A percentile compares a stretch with the other conserved stretches of the same genome.
These are phyloP conservation scores for Hypoxylon fragiforme DNA, from an alignment of 495 filamentous ascomycete genomes.

Conservation along the genomic window DNA sequence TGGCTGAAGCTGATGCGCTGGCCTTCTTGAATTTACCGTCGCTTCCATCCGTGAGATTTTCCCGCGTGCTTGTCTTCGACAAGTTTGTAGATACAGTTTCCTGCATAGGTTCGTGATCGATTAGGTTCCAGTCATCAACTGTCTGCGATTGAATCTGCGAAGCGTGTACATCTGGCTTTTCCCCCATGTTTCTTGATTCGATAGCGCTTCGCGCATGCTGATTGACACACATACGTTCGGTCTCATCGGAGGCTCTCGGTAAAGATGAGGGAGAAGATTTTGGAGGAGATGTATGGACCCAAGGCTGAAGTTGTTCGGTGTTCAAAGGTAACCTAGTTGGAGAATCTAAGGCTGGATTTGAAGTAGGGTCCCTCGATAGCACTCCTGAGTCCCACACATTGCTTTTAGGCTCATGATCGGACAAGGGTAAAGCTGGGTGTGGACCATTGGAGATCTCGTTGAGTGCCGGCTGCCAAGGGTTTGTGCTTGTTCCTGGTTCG, in stretches of 20 bases:
- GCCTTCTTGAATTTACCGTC: slow-evolving; percentile 30
- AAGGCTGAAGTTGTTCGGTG: slow-evolving; percentile 24
- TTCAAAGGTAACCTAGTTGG: slow-evolving; percentile 32
- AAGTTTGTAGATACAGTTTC: slow-evolving; percentile 27
- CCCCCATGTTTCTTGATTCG: slow-evolving; percentile 38
- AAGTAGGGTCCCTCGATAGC: slow-evolving; percentile 37
- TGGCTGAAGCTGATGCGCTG: slow-evolving; percentile 4
- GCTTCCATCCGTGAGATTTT: slow-evolving; percentile 40
- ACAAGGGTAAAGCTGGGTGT: slow-evolving; percentile 26
- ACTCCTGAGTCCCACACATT: slow-evolving; percentile 44
- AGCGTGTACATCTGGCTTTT: slow-evolving; percentile 30
- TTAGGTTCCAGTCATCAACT: slow-evolving; percentile 53
- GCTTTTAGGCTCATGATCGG: slow-evolving; percentile 37
- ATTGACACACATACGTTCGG: slow-evolving; percentile 41
- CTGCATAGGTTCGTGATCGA: slow-evolving; percentile 45
- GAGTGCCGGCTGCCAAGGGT: slow-evolving; percentile 55
- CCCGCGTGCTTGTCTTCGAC: slow-evolving; percentile 45
- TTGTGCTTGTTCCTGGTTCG: slow-evolving; percentile 46
- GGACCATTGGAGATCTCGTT: slow-evolving; percentile 28
- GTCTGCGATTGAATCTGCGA: slow-evolving; percentile 32
- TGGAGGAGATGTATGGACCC: slow-evolving; percentile 10
- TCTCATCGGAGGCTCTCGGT: slow-evolving; percentile 10
- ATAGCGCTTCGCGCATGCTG: slow-evolving; percentile 51
- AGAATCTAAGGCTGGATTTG: slow-evolving; percentile 29
- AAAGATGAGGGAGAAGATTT: slow-evolving; percentile 10